Percentiles rank a stretch among this genome's conserved stretches.
phyloP scores from a whole-genome alignment of 805 yeast genomes.

The Cyberlindnera euphorbiiphila region DNA sequence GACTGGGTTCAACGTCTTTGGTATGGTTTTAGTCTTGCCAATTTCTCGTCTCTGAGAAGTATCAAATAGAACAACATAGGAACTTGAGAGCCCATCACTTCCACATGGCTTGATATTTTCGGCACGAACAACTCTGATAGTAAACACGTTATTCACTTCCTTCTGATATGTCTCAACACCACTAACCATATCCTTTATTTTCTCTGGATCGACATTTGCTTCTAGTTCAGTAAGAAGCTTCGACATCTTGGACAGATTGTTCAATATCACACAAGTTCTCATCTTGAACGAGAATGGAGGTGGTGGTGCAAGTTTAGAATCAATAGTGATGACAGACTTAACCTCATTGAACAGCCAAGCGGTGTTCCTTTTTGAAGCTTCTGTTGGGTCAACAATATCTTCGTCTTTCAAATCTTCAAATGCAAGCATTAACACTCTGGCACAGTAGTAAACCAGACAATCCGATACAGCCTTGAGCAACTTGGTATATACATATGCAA shows the following conservation, averaged over 20 bases:
- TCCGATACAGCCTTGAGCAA: slow-evolving; percentile 62
- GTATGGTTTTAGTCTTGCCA: slow-evolving; percentile 65
- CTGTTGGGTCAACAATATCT: slow-evolving; percentile 20
- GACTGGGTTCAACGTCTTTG: slow-evolving; percentile 61
- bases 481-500: slow-evolving; percentile 56
- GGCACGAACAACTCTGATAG: slow-evolving; percentile 59
- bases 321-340: slow-evolving; percentile 44
- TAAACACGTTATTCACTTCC: slow-evolving; percentile 49
- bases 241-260: slow-evolving; percentile 55
- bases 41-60: slow-evolving; percentile 48
- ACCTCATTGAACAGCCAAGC: slow-evolving; percentile 49
- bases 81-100: slow-evolving; percentile 44
- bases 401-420: slow-evolving; percentile 37
- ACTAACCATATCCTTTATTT: slow-evolving; percentile 33
- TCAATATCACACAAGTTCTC: slow-evolving; percentile 71
- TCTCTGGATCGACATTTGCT: slow-evolving; percentile 54
- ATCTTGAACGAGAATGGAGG: slow-evolving; percentile 56
- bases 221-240: slow-evolving; percentile 50
- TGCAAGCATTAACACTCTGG: slow-evolving; percentile 32
- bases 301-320: slow-evolving; percentile 34
- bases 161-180: slow-evolving; percentile 17
- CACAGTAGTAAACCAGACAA: slow-evolving; percentile 50
- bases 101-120: slow-evolving; percentile 51
- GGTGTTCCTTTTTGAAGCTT: slow-evolving; percentile 27
- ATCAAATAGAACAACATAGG: slow-evolving; percentile 63